Conservation (phyloP, 2,329 filamentous ascomycete species). For the Fusarium pseudograminearum region DNA sequence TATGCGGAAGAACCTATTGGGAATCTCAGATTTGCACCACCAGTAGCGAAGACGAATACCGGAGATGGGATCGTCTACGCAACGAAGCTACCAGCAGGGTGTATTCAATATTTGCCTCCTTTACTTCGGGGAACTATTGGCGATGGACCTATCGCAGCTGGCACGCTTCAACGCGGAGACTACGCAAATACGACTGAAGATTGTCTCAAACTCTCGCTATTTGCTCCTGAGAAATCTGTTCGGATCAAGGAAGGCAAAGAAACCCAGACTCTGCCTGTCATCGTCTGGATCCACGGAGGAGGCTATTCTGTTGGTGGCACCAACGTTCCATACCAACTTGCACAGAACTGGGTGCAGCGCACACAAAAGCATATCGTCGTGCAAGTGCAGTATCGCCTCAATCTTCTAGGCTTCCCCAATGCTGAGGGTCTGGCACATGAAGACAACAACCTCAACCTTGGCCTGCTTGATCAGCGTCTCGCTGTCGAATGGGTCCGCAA, state of each 20-base stretch:
- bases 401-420: slow-evolving; percentile 31
- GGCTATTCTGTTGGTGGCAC: slow-evolving; percentile 22
- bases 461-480: slow-evolving; percentile 35
- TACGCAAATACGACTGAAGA: slow-evolving; percentile 38
- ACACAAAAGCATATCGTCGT: slow-evolving; percentile 39
- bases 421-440: slow-evolving; percentile 2
- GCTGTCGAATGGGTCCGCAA: slow-evolving; percentile 39
- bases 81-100: slow-evolving; percentile 21
- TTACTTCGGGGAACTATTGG: slow-evolving; percentile 19
- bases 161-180: slow-evolving; percentile 30
- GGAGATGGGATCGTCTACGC: neutral
- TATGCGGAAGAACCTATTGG: slow-evolving; percentile 30
- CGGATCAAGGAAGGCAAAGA: accelerated
- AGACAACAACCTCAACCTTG: slow-evolving; percentile 28
- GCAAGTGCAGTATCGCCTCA: slow-evolving; percentile 35
- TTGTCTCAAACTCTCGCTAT: slow-evolving; percentile 32
- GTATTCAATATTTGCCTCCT: slow-evolving; percentile 29
- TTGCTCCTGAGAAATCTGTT: slow-evolving; percentile 10
- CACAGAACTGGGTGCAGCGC: slow-evolving; percentile 31
- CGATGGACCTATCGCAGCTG: slow-evolving; percentile 9
- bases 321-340: slow-evolving; percentile 32
- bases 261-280: neutral
- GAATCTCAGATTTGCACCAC: slow-evolving; percentile 25
- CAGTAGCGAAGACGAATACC: neutral
- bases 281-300: slow-evolving; percentile 33